Evolutionary conservation across 495 filamentous ascomycete species (phyloP), one percentile per base, ranked within the genome.

Genomic region (Tuber indicum): DNA sequence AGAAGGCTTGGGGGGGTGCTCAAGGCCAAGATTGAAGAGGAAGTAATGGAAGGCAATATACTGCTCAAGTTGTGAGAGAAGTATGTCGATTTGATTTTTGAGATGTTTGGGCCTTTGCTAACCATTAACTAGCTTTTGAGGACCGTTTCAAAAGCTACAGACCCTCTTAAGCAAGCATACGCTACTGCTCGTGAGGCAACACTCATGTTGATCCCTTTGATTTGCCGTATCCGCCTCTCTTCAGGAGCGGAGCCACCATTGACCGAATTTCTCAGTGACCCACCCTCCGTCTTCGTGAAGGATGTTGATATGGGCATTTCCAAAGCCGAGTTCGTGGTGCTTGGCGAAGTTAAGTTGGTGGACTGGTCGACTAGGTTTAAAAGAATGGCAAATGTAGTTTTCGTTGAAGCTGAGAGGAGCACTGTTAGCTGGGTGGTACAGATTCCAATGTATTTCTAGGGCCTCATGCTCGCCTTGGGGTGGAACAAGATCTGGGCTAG

Each of bases 121-220:
- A 82, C 45, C 70, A 44, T 3, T n/a, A 32, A 72, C 47, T 75
- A 83, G 79, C 85, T n/a, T 99, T 99, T 79, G 96, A 99, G 82
- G 96, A 99, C 85, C 97, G 96, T 84, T 99, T 99, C 88, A 96
- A 91, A 96, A 36, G 96, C 96, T 3, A 94, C 92, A 0, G 96
- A 99, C 84, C 96, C 98, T 83, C 98, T 99, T 81, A 96, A 99
- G 85, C 93, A 94, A 70, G 85, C 95, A 72, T 99, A 98, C 83
- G 97, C 94, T 21, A 89, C 89, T 71, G 94, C 96, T 16, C 91
- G 94, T 74, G 94, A 98, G 82, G 94, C 93, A 2, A 99, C 96
- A 0, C 86, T 98, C 62, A 91, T 89, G 12, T 87, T 99, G 43
- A 95, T 99, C 70, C 96, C 96, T 39, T 89, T 98, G 17, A 87